Percentiles rank a stretch among this genome's conserved stretches.
Evolutionary conservation across 805 yeast species (phyloP).

Genomic region (Blastobotrys americana): DNA sequence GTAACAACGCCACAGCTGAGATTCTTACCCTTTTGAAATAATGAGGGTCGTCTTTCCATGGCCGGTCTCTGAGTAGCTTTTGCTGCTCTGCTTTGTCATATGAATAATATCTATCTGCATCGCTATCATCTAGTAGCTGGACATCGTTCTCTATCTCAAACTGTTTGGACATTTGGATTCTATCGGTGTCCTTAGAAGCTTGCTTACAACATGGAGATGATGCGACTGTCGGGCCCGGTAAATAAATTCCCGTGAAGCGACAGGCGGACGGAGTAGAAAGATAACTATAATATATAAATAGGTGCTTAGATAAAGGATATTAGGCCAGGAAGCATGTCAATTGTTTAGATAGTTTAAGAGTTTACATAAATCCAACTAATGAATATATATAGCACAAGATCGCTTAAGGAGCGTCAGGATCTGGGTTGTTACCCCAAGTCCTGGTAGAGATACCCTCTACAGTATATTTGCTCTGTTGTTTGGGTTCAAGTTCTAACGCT

Average conservation of each 20-base stretch:
- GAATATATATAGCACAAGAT: too few relatives aligned
- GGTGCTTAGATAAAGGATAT: too few relatives aligned
- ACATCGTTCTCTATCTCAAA: constrained; percentile 29
- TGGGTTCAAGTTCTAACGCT: constrained; percentile 1
- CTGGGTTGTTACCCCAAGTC: background rate
- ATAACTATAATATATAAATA: too few relatives aligned
- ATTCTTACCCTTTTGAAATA: constrained; percentile 58
- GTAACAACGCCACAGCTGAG: constrained; percentile 62
- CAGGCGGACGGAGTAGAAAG: too few relatives aligned
- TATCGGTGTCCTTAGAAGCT: too few relatives aligned
- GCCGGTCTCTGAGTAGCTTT: constrained; percentile 20
- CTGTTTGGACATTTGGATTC: constrained; percentile 4
- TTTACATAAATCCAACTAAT: too few relatives aligned
- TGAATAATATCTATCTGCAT: constrained; percentile 22
- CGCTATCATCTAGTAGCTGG: constrained; percentile 14
- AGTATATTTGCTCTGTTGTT: background rate
- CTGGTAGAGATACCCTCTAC: background rate
- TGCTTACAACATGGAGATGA: too few relatives aligned
- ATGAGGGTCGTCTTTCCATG: constrained; percentile 43
- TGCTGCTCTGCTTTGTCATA: constrained; percentile 27
- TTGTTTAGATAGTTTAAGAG: too few relatives aligned
- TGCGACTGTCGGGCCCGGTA: too few relatives aligned
- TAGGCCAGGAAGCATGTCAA: too few relatives aligned
- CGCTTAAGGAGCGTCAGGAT: background rate
- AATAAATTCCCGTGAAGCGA: too few relatives aligned